A percentile compares a stretch with the other conserved stretches of the same genome.
phyloP scores from a whole-genome alignment of 129 eudicot genomes.

The Escallonia rubra region DNA sequence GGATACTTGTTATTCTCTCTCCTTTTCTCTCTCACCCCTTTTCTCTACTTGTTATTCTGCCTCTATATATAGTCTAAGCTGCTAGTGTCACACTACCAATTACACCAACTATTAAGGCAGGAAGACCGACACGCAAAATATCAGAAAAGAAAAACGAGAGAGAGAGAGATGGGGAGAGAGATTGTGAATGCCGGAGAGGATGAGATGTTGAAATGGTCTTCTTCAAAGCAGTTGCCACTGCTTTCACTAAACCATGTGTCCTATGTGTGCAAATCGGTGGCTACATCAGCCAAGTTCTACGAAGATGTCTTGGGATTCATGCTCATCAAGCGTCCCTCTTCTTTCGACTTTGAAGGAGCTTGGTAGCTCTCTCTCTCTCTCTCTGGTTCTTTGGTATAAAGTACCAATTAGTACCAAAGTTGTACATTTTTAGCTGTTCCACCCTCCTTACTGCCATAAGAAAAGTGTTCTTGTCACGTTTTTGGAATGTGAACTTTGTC shows the following conservation, averaged over 20 bases:
- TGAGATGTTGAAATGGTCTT: slow-evolving; percentile 12
- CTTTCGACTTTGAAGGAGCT: slow-evolving; percentile 74
- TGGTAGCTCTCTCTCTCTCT: slow-evolving; percentile 25
- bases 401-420: too few relatives aligned
- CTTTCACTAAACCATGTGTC: slow-evolving; percentile 63
- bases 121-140: too few relatives aligned
- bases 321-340: slow-evolving; percentile 58
- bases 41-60: too few relatives aligned
- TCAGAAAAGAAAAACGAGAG: too few relatives aligned
- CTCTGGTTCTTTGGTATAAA: too few relatives aligned
- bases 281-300: slow-evolving; percentile 49
- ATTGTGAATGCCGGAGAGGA: slow-evolving; percentile 10
- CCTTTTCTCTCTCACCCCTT: too few relatives aligned
- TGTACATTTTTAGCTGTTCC: background rate
- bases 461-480: too few relatives aligned
- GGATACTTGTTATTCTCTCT: too few relatives aligned
- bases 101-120: too few relatives aligned
- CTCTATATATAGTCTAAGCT: too few relatives aligned
- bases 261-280: slow-evolving; percentile 51
- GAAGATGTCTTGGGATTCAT: slow-evolving; percentile 57
- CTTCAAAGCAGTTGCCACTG: slow-evolving; percentile 36
- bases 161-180: slow-evolving; percentile 8
- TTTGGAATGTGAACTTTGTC: too few relatives aligned
- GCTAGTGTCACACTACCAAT: too few relatives aligned
- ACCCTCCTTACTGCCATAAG: background rate